Evolutionary conservation across 345 rosid genomes (phyloP).

Genomic region (Lepidium sativum): DNA sequence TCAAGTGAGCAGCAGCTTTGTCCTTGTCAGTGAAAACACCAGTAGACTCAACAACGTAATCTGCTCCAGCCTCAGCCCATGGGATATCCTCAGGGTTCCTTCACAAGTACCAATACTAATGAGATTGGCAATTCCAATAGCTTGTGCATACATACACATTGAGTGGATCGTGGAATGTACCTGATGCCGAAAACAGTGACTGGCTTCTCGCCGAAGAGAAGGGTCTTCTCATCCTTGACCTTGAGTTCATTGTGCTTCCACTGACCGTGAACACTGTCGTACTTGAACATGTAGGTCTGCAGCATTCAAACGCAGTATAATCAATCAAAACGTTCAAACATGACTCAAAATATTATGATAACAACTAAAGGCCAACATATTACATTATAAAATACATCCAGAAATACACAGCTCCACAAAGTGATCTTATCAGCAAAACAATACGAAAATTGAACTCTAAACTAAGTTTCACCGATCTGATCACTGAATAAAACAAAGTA

Average conservation of each 20-base stretch:
- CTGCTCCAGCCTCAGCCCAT: constrained; percentile 76
- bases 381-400: neutral
- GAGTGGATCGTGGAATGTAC: constrained; percentile 17
- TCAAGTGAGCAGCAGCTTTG: constrained; percentile 93
- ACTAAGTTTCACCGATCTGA: neutral
- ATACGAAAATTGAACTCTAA: neutral
- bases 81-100: constrained; percentile 97
- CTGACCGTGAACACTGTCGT: constrained; percentile 91
- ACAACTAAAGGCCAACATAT: neutral
- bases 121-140: neutral
- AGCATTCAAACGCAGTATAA: neutral
- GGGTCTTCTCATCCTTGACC: constrained; percentile 75
- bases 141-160: neutral
- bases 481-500: neutral
- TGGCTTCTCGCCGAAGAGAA: constrained; percentile 74
- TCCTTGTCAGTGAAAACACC: constrained; percentile 96
- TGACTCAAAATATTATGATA: neutral
- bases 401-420: neutral
- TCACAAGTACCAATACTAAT: neutral
- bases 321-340: neutral
- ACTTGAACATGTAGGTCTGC: constrained; percentile 92
- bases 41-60: constrained; percentile 73
- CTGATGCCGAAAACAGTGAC: constrained; percentile 71
- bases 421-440: neutral
- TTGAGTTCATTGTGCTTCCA: constrained; percentile 83